phyloP scores from a whole-genome alignment of 2,329 filamentous ascomycete genomes.

The Aspergillus sp. region DNA sequence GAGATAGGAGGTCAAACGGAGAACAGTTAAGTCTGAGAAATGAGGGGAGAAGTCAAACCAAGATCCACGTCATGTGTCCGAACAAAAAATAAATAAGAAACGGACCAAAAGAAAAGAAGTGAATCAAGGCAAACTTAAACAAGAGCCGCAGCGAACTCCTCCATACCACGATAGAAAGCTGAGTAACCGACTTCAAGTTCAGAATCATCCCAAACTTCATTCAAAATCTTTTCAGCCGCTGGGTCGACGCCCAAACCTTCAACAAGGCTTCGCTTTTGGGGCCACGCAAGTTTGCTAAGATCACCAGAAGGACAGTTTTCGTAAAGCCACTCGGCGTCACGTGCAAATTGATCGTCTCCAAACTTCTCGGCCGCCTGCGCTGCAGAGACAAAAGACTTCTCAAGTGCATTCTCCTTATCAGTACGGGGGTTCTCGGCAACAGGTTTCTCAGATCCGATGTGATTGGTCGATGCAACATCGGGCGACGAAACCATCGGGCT shows the following conservation, averaged over 20 bases:
- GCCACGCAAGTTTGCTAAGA: slow-evolving; percentile 17
- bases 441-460: background rate
- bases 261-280: slow-evolving; percentile 7
- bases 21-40: no score
- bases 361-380: slow-evolving; percentile 8
- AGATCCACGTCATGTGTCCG: background rate
- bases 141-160: slow-evolving; percentile 11
- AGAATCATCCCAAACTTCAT: slow-evolving; percentile 10
- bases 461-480: slow-evolving; percentile 1
- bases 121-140: slow-evolving; percentile 3
- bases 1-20: background rate
- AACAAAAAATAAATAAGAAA: background rate
- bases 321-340: slow-evolving; percentile 20
- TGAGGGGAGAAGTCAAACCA: no score
- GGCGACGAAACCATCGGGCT: slow-evolving; percentile 14
- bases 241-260: slow-evolving; percentile 11
- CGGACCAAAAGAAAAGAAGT: no score
- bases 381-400: background rate
- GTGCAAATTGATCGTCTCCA: slow-evolving; percentile 17
- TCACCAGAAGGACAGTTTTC: slow-evolving; percentile 19
- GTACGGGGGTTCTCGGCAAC: background rate
- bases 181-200: slow-evolving; percentile 9
- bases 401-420: background rate
- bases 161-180: slow-evolving; percentile 9
- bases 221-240: slow-evolving; percentile 6